These are phyloP conservation scores for Podospora conica DNA, from an alignment of 495 filamentous ascomycete species.

Conservation along the genomic window DNA sequence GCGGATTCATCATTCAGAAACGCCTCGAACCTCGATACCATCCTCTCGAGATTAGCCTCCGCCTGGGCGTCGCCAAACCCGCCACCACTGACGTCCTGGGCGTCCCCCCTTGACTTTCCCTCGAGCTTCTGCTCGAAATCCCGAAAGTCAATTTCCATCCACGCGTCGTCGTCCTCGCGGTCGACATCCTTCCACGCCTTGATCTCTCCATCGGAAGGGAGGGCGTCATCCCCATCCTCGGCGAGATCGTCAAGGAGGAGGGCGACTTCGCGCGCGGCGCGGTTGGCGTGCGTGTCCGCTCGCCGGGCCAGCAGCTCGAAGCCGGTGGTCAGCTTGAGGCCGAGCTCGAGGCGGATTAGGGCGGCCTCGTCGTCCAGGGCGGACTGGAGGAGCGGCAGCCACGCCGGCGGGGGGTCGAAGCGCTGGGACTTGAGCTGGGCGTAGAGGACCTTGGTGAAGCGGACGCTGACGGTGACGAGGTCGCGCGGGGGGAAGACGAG, in stretches of 20 bases:
- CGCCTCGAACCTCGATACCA: constrained; percentile 86
- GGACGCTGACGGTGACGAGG: constrained; percentile 67
- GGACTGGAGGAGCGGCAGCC: constrained; percentile 42
- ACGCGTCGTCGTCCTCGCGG: constrained; percentile 74
- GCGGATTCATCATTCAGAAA: constrained; percentile 85
- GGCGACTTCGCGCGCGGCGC: constrained; percentile 62
- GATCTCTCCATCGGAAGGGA: constrained; percentile 74
- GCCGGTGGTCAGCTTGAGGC: constrained; percentile 85
- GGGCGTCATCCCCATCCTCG: constrained; percentile 45
- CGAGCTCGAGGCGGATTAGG: constrained; percentile 56
- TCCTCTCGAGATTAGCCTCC: constrained; percentile 79
- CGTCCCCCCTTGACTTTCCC: constrained; percentile 12
- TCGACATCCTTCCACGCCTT: constrained; percentile 53
- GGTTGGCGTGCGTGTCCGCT: constrained; percentile 58
- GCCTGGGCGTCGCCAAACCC: constrained; percentile 71
- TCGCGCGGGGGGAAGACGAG: constrained; percentile 65
- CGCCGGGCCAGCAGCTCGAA: constrained; percentile 81
- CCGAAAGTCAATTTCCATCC: constrained; percentile 86
- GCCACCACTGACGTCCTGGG: constrained; percentile 16
- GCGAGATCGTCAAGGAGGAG: constrained; percentile 67
- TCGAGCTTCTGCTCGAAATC: constrained; percentile 78
- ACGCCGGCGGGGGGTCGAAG: constrained; percentile 63
- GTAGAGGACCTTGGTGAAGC: constrained; percentile 82
- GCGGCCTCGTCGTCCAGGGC: constrained; percentile 23
- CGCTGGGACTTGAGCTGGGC: constrained; percentile 87